A percentile compares a stretch with the other conserved stretches of the same genome.
Conservation (phyloP, 768 basidiomycete genomes). For the Tulasnella sp. region DNA sequence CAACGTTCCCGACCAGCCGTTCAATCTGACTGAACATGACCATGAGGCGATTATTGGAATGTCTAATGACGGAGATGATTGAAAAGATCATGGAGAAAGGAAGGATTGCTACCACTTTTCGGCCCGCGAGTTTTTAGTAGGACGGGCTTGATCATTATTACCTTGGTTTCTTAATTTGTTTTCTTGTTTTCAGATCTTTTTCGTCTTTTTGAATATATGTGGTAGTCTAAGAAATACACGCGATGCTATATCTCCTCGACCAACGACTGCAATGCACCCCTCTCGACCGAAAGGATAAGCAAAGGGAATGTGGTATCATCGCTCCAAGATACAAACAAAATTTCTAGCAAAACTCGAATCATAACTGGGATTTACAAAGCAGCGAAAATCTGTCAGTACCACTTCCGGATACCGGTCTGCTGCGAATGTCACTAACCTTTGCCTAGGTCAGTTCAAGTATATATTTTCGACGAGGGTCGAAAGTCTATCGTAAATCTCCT, state of each 20-base stretch:
- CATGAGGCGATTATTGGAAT: background rate
- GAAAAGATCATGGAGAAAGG: background rate
- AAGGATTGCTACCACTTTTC: background rate
- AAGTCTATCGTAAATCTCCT: background rate
- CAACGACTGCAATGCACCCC: too few relatives aligned
- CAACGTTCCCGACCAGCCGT: constrained; percentile 23
- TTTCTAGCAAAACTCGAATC: too few relatives aligned
- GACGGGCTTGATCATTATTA: background rate
- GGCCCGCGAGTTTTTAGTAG: background rate
- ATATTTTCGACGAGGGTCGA: background rate
- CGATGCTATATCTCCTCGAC: background rate
- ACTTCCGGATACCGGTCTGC: too few relatives aligned
- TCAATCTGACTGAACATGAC: constrained; percentile 12
- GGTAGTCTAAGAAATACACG: background rate
- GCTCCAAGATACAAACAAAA: too few relatives aligned
- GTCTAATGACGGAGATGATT: background rate
- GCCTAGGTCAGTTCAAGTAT: background rate
- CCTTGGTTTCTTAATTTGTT: background rate
- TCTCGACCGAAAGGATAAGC: too few relatives aligned
- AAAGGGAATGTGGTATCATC: too few relatives aligned
- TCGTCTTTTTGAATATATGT: background rate
- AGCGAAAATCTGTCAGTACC: too few relatives aligned
- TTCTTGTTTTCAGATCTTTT: background rate
- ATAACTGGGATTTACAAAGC: too few relatives aligned
- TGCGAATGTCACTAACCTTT: too few relatives aligned